Evolutionary conservation across 164 flowering plant species (phyloP).

Genomic region (Chloranthus sessilifolius): DNA sequence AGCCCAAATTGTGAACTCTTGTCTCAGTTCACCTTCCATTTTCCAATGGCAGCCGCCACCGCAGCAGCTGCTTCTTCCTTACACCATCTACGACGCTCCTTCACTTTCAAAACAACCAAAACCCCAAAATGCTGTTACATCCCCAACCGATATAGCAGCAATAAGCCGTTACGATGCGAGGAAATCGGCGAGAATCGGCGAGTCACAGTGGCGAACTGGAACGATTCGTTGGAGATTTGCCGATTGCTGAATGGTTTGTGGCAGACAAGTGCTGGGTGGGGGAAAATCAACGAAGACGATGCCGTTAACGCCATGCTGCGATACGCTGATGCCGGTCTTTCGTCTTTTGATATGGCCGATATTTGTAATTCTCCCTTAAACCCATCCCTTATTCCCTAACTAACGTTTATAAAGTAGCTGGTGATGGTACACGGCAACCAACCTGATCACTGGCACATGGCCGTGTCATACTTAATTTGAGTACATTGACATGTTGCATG

Average conservation of each 20-base stretch:
- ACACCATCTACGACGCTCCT: neutral
- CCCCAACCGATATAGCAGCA: neutral
- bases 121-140: neutral
- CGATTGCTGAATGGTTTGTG: slow-evolving; percentile 90
- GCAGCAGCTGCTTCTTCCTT: slow-evolving; percentile 5
- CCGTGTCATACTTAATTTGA: no score
- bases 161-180: slow-evolving; percentile 23
- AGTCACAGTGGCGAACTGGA: slow-evolving; percentile 53
- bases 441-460: no score
- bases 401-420: no score
- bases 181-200: slow-evolving; percentile 15
- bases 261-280: slow-evolving; percentile 99
- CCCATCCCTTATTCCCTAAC: neutral
- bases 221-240: slow-evolving; percentile 76
- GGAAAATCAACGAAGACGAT: slow-evolving; percentile 67
- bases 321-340: slow-evolving; percentile 76
- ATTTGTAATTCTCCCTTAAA: slow-evolving; percentile 39
- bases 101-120: neutral
- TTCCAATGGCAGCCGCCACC: neutral
- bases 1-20: no score
- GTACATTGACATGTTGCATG: no score
- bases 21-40: no score
- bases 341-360: slow-evolving; percentile 96
- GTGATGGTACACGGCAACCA: no score
- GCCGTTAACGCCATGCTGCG: slow-evolving; percentile 92